A percentile compares a stretch with the other conserved stretches of the same genome.
These are phyloP conservation scores for Saccharomycopsis schoenii DNA, from an alignment of 805 yeast species.

Conservation along the genomic window DNA sequence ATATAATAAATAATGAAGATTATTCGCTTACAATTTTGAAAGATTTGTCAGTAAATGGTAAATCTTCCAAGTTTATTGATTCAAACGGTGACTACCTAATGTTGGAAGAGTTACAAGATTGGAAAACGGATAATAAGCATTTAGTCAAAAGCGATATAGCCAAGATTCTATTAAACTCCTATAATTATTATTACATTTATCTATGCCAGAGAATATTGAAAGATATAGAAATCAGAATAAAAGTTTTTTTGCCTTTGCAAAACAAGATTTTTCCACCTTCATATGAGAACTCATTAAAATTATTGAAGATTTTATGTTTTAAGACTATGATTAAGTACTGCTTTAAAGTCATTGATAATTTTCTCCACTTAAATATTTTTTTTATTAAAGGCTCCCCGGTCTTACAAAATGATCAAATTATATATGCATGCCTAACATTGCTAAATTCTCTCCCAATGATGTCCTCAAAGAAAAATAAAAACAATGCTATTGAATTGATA, in stretches of 20 bases:
- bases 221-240: constrained; percentile 9
- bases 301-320: constrained; percentile 25
- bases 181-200: constrained; percentile 38
- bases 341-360: constrained; percentile 34
- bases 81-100: constrained; percentile 15
- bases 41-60: constrained; percentile 23
- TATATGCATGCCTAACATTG: constrained; percentile 44
- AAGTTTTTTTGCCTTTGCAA: constrained; percentile 18
- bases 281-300: constrained; percentile 21
- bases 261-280: constrained; percentile 22
- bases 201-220: constrained; percentile 30
- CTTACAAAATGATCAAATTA: constrained; percentile 40
- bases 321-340: constrained; percentile 37
- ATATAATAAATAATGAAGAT: constrained; percentile 22
- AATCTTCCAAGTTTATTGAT: constrained; percentile 23
- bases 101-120: constrained; percentile 32
- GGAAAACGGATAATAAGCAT: constrained; percentile 38
- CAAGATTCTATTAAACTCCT: constrained; percentile 37
- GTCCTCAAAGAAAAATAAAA: constrained; percentile 26
- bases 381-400: constrained; percentile 48
- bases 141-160: constrained; percentile 39
- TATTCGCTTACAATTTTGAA: constrained; percentile 22
- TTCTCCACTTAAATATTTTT: constrained; percentile 35
- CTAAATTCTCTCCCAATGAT: constrained; percentile 37
- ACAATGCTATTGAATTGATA: constrained; percentile 35